Evolutionary conservation across 2,329 filamentous ascomycete species (phyloP), one percentile per base, ranked within the genome.

Genomic region (Ploettnerulaceae sp.): DNA sequence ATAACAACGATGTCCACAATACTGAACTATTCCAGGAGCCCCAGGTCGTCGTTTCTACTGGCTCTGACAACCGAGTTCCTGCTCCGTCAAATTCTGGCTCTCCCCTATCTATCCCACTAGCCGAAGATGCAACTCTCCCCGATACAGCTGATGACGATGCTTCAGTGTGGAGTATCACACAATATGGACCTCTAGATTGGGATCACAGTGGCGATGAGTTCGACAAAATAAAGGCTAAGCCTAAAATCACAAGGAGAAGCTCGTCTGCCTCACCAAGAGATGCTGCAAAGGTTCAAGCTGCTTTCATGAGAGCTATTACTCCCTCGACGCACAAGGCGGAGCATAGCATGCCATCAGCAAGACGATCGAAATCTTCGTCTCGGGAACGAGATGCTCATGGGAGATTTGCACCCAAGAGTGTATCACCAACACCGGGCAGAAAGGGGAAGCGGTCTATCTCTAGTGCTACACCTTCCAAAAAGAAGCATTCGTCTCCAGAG

Each of bases 151-250:
- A 49, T 14, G 50, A 52, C n/a, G 35, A 46, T 18, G 37, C 32
- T 15, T 55, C 56, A 14, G 28, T 49, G 3, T 49, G 51, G 29
- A 54, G 35, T 41, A 45, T 48, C 21, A 43, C 45, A 14, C 28
- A 49, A 6, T 43, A 55, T 20, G 45, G 49, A 7, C 39, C 48
- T 42, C 33, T 58, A 36, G 51, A 49, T n/a, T 53, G 45, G 32
- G 51, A 54, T 36, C 47, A 48, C 18, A 51, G 36, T 36, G 40
- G 35, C 18, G 36, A 49, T 31, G 49, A 55, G 4, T 49, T 48
- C 8, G 48, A 51, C 11, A n/a, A 48, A n/a, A 49, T 49, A 25
- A 14, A 44, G 15, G 25, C 48, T 11, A 36, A 49, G 14, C 49
- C 43, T 2, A 54, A 48, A 28, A 45, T 40, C n/a, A 52, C 39